Evolutionary conservation across 768 basidiomycete species (phyloP), one percentile per base, ranked within the genome.

Genomic region (Agaricus blazei): DNA sequence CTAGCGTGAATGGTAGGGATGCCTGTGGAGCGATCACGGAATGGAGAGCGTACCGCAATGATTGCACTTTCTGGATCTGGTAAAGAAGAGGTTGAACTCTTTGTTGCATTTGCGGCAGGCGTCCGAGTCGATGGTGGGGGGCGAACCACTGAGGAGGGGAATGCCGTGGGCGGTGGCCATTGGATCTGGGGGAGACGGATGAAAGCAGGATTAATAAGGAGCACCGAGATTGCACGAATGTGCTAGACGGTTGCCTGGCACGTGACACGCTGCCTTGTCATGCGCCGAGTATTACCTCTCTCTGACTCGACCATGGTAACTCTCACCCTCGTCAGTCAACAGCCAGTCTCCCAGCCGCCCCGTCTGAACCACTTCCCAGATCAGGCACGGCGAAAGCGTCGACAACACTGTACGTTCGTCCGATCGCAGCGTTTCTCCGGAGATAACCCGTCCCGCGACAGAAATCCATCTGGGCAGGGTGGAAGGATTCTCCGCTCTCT

Each of bases 401-500:
- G 88, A 89, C 61, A 90, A 89, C 62, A 53, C 78, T 60, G 88
- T 85, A 54, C 42, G 76, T 57, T 46, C 2, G 41, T 6, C 34
- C 19, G 19, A 19, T 19, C 0, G n/a, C 4, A 37, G 15, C 31
- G 31, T 26, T 9, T 7, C 26, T 23, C 27, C 34, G 11, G 48
- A 31, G 51, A 28, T 40, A 45, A 48, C 27, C 36, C 42, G 8
- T 37, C 42, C 19, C 44, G 28, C 36, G 47, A 40, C 48, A 77
- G 75, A 71, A 65, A 63, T 47, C 62, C 0, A 68, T 87, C 9
- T 89, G 88, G 87, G 84, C 88, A 23, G 90, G 90, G 3, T 88
- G 87, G 81, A 82, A 79, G 58, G 88, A 92, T 69, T 76, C 88
- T 1, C 87, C 88, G 0, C 73, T 92, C 9, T 84, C 87, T 36